Percentiles rank a stretch among this genome's conserved stretches.
phyloP scores from a whole-genome alignment of 352 stramenopile genomes.

The Phytophthora pisi region DNA sequence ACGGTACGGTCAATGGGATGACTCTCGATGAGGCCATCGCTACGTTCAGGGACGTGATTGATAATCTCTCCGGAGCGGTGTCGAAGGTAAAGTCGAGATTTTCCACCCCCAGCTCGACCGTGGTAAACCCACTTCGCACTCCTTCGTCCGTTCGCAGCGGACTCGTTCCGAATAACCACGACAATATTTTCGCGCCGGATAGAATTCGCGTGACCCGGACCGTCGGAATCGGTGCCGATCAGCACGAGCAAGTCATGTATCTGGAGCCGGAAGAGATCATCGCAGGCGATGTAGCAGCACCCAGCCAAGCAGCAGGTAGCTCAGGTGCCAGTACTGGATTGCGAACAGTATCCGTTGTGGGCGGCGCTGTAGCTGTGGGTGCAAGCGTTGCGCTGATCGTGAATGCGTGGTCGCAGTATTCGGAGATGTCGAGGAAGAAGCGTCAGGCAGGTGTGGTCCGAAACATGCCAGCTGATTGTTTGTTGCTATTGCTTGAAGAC shows the following conservation, averaged over 20 bases:
- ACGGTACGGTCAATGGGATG: conserved; percentile 83
- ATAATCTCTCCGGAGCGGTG: conserved; percentile 60
- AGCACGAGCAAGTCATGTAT: conserved; percentile 75
- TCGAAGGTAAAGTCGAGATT: conserved; percentile 70
- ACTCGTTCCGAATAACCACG: conserved; percentile 79
- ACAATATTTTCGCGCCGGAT: conserved; percentile 80
- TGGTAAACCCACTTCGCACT: conserved; percentile 55
- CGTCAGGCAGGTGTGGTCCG: conserved; percentile 74
- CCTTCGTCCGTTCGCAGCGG: conserved; percentile 40
- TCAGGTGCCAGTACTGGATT: conserved; percentile 39
- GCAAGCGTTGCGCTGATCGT: conserved; percentile 81
- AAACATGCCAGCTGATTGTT: conserved; percentile 73
- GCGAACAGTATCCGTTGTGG: conserved; percentile 67
- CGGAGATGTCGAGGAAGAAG: conserved; percentile 62
- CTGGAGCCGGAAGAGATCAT: conserved; percentile 81
- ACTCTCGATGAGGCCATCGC: conserved; percentile 84
- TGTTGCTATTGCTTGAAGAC: conserved; percentile 79
- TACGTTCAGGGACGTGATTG: conserved; percentile 79
- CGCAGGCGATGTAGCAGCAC: conserved; percentile 54
- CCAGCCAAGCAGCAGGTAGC: conserved; percentile 28
- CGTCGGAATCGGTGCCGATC: conserved; percentile 60
- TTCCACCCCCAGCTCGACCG: conserved; percentile 71
- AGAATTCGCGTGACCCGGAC: conserved; percentile 73
- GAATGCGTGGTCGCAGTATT: conserved; percentile 84
- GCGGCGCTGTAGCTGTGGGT: conserved; percentile 78